A percentile compares a stretch with the other conserved stretches of the same genome.
Evolutionary conservation across 768 basidiomycete species (phyloP).

Genomic region (Pleurotus djamor): DNA sequence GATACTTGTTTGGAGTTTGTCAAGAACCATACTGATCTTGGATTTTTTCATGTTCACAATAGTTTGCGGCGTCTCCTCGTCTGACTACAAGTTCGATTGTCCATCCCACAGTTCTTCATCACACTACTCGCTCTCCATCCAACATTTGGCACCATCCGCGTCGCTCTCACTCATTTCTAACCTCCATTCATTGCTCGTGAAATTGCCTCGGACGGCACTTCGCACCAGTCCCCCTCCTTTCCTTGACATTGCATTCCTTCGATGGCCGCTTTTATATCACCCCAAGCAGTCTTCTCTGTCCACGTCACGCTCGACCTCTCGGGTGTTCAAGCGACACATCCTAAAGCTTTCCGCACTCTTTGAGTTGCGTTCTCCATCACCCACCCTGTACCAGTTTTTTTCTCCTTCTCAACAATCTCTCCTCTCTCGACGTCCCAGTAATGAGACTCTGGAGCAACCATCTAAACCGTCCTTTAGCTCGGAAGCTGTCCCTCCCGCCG

Average conservation of each 20-base stretch:
- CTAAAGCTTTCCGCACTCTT: neutral
- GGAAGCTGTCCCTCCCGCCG: too few relatives aligned
- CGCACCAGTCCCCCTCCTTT: neutral
- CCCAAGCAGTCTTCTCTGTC: neutral
- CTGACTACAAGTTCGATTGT: neutral
- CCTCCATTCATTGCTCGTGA: neutral
- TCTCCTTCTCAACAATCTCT: neutral
- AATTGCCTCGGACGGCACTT: neutral
- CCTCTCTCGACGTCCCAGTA: neutral
- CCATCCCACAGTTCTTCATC: neutral
- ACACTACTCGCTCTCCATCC: neutral
- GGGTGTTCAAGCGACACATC: neutral
- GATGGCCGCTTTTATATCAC: neutral
- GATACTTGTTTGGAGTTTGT: neutral
- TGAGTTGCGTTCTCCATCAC: neutral
- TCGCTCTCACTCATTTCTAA: neutral
- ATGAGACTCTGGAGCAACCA: too few relatives aligned
- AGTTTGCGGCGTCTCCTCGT: neutral
- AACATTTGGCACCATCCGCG: neutral
- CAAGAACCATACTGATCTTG: neutral
- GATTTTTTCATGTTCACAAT: neutral
- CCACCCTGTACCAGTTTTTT: neutral
- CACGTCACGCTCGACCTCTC: too few relatives aligned
- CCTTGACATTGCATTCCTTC: neutral
- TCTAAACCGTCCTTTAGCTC: too few relatives aligned